These are phyloP conservation scores for Earliella scabrosa DNA, from an alignment of 1,284 basidiomycete genomes.

Conservation along the genomic window DNA sequence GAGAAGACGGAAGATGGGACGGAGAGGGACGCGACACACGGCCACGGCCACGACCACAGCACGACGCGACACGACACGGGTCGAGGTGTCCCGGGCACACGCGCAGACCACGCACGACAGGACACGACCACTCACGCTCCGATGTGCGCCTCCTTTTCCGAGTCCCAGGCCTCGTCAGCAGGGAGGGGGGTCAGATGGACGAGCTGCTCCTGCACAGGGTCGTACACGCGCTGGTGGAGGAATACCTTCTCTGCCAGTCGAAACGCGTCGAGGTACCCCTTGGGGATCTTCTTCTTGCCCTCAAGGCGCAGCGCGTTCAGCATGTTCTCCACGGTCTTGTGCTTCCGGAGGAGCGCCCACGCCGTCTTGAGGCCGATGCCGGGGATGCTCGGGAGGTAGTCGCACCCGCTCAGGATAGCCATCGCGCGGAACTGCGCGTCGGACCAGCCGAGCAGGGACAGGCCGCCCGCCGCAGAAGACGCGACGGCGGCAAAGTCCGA, in stretches of 20 bases:
- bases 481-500: slow-evolving; percentile 75
- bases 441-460: slow-evolving; percentile 89
- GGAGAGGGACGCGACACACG: neutral
- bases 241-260: slow-evolving; percentile 90
- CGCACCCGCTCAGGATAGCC: slow-evolving; percentile 97
- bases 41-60: slow-evolving; percentile 10
- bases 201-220: slow-evolving; percentile 68
- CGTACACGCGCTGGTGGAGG: slow-evolving; percentile 92
- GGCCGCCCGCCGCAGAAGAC: slow-evolving; percentile 55
- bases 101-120: slow-evolving; percentile 10
- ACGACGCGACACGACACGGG: slow-evolving; percentile 11
- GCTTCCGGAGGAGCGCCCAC: slow-evolving; percentile 78
- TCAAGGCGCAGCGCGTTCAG: slow-evolving; percentile 83
- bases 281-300: slow-evolving; percentile 84
- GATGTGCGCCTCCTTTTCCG: slow-evolving; percentile 73
- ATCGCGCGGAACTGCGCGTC: slow-evolving; percentile 91
- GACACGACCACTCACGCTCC: slow-evolving; percentile 81
- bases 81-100: neutral
- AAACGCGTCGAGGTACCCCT: slow-evolving; percentile 76
- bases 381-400: slow-evolving; percentile 93
- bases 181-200: slow-evolving; percentile 71
- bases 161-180: slow-evolving; percentile 56
- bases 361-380: slow-evolving; percentile 98
- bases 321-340: slow-evolving; percentile 88
- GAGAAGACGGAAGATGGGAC: slow-evolving; percentile 4